Evolutionary conservation across 805 yeast genomes (phyloP), one percentile per base, ranked within the genome.

Genomic region (Monosporozyma siamensis): DNA sequence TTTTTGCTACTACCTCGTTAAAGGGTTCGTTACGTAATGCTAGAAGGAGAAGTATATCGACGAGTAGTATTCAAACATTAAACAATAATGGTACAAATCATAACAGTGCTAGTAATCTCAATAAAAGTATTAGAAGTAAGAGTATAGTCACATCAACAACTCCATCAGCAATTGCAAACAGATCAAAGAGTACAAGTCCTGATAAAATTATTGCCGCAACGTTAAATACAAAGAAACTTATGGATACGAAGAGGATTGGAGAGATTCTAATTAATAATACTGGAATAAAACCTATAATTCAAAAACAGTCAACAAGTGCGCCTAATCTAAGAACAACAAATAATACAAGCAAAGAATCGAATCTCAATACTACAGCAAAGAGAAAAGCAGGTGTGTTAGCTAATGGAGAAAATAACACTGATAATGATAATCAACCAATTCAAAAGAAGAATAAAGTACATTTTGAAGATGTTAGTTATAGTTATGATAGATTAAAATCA

Each of bases 31-130:
- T 31, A 31, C 22, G 35, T 12, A 30, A 32, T 26, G 27, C 38
- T n/a, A 22, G 24, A 20, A 24, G 24, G 14, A 32, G 42, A 25
- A 40, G 42, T 26, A 32, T 40, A 31, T 40, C 42, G 18, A 34
- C 42, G 14, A 40, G 38, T 26, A 32, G 38, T 17, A 23, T 40
- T n/a, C 29, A 34, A 15, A 24, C 39, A 9, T 15, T 36, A n/a
- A 36, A 25, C 25, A 36, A 25, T 25, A 35, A 23, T n/a, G 35
- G n/a, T n/a, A n/a, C n/a, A n/a, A n/a, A n/a, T n/a, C n/a, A n/a
- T n/a, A n/a, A n/a, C n/a, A n/a, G n/a, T n/a, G n/a, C n/a, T n/a
- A n/a, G 11, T 20, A 31, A 31, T 17, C 21, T 21, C 17, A 40
- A 34, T 24, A 39, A 36, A 14, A 23, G 24, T 25, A 21, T 10